Evolutionary conservation across 1,139 yeast genomes (phyloP).

Genomic region (Suhomyces choctaworum): DNA sequence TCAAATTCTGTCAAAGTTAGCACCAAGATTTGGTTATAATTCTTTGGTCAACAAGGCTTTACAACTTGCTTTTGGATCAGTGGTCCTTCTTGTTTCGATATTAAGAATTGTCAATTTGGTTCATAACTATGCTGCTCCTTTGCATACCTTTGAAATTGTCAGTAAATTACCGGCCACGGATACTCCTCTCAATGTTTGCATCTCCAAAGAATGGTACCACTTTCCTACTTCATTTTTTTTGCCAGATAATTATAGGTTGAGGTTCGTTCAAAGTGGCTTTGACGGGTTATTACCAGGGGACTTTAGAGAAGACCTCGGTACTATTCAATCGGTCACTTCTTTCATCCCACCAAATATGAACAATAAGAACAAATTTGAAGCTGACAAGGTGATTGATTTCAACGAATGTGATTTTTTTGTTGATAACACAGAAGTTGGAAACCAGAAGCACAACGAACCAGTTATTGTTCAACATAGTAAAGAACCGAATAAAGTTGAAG

Average conservation of each 20-base stretch:
- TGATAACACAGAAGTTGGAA: conserved; percentile 49
- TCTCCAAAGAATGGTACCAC: conserved; percentile 95
- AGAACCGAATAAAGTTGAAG: conserved; percentile 8
- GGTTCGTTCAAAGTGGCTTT: conserved; percentile 75
- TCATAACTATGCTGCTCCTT: conserved; percentile 62
- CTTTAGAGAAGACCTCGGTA: conserved; percentile 50
- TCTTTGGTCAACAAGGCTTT: neutral
- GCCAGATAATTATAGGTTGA: conserved; percentile 57
- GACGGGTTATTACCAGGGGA: conserved; percentile 89
- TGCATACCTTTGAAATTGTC: conserved; percentile 25
- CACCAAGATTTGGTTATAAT: conserved; percentile 3
- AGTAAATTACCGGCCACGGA: conserved; percentile 11
- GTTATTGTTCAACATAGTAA: conserved; percentile 19
- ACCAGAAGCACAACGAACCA: conserved; percentile 28
- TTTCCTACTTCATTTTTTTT: conserved; percentile 86
- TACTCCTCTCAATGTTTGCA: conserved; percentile 57
- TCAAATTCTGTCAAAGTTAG: conserved; percentile 8
- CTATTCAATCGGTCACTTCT: conserved; percentile 33
- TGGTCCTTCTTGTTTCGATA: conserved; percentile 34
- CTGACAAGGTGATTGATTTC: conserved; percentile 47
- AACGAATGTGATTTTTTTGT: conserved; percentile 57
- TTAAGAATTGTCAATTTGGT: conserved; percentile 44
- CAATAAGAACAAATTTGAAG: conserved; percentile 61
- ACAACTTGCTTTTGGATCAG: conserved; percentile 14
- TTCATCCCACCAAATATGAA: conserved; percentile 66